Base-by-base conservation (phyloP, 768 basidiomycete species). In the Lactarius psammicola region DNA sequence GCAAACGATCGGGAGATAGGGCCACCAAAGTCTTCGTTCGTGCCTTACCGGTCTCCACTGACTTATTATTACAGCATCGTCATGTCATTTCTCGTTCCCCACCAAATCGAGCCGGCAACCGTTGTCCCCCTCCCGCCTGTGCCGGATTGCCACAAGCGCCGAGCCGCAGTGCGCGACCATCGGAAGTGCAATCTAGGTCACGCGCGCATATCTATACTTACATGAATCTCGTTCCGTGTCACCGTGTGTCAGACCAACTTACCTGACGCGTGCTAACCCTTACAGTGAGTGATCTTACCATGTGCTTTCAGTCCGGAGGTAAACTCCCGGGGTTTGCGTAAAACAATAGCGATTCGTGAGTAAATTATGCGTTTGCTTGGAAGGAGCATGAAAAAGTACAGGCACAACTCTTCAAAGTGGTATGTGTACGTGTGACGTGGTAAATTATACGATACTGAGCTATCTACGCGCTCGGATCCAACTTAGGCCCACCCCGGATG, bases 401-500 rank as follows among this genome's bases (percentile, higher is more conserved):
- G 65, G 65, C 56, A 66, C 65, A n/a, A 61, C 46, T 26, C 7
- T 15, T 26, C 49, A 26, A n/a, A 51, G 49, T 28, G 13, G 26
- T 51, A 26, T 13, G 56, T 23, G 18, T 17, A 18, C 54, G 64
- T 46, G 46, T 56, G 49, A 56, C 18, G 54, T 26, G 42, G 44
- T 42, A n/a, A n/a, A 15, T 31, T 20, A 31, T 23, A 63, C 31
- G 17, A 13, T 11, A 28, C 36, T 18, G 51, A 38, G 53, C 42
- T 62, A 66, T 66, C 68, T 60, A 58, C 64, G 33, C 58, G 62
- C 58, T 53, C 62, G 40, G 49, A 31, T 49, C 28, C 60, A 56
- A n/a, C 53, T 66, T 57, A 62, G 20, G 60, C 26, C 64, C 67
- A 68, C 18, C 60, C 65, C 40, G 54, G 57, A 33, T 58, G 60